Percentiles rank a stretch among this genome's conserved stretches.
Evolutionary conservation across 768 basidiomycete genomes (phyloP).

Genomic region (Calvatia gigantea): DNA sequence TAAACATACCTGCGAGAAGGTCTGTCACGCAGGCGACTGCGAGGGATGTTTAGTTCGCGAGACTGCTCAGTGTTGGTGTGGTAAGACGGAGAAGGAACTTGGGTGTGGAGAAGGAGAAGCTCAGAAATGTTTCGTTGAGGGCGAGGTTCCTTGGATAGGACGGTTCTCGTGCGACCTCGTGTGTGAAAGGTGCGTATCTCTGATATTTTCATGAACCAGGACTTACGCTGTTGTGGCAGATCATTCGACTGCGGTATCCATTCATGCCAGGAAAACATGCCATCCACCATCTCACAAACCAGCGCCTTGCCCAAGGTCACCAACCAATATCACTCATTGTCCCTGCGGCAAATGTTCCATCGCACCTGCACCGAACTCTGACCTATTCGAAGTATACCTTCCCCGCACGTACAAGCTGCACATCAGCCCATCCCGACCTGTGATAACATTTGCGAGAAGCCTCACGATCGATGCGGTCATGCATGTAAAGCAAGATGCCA

Average conservation of each 20-base stretch:
- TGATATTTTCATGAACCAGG: background rate
- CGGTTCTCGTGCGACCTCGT: constrained; percentile 48
- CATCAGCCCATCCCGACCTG: constrained; percentile 84
- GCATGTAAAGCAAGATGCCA: constrained; percentile 72
- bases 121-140: constrained; percentile 36
- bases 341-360: constrained; percentile 75
- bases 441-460: constrained; percentile 59
- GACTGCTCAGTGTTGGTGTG: constrained; percentile 74
- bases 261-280: constrained; percentile 65
- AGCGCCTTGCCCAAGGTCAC: constrained; percentile 70
- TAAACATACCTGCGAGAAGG: constrained; percentile 62
- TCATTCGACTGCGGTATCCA: constrained; percentile 78
- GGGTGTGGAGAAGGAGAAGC: constrained; percentile 64
- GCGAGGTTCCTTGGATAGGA: constrained; percentile 60
- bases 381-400: constrained; percentile 29
- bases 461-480: constrained; percentile 67
- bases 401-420: constrained; percentile 51
- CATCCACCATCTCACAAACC: constrained; percentile 66
- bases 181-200: constrained; percentile 51
- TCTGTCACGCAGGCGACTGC: constrained; percentile 81
- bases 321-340: constrained; percentile 63
- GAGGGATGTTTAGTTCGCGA: constrained; percentile 56
- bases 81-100: constrained; percentile 54
- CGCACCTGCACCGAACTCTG: constrained; percentile 28
- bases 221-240: constrained; percentile 26